Evolutionary conservation across 805 yeast genomes (phyloP), one percentile per base, ranked within the genome.

Genomic region (Schizosaccharomyces octosporus): DNA sequence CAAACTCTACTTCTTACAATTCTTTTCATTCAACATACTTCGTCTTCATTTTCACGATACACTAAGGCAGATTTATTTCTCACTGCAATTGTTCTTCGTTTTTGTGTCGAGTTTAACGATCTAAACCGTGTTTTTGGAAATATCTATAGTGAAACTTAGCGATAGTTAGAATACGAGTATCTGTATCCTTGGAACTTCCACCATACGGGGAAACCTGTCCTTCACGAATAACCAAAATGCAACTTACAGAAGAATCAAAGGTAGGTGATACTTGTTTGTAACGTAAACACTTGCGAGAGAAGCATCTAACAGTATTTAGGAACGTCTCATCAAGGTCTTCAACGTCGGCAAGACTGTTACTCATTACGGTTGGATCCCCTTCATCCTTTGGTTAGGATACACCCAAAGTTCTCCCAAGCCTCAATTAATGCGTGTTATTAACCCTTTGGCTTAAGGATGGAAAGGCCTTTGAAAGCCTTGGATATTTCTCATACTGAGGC

Each of bases 281-380:
- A 21, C 31, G 3, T 51, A 21, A 2, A 24, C 21, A 19, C 9
- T 13, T 11, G 19, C 6, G 7, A 29, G 7, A 7, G 19, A 21
- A 19, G 15, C 36, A 19, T 32, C 21, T 13, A 57, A 36, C 36
- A n/a, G 27, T 1, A 13, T 2, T 36, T 60, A 85, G 80, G 98
- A 93, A 76, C 87, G 97, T 75, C 80, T 93, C 72, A 75, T 83
- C 71, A 87, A 83, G 72, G 75, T 89, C 65, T 75, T 88, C 66
- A 94, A 85, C 67, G 77, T 87, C 67, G 82, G 95, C 65, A 86
- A 87, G 71, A 85, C 87, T 61, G 79, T 84, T 69, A 85, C 90
- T 63, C 98, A 94, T 74, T 93, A 88, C 74, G 97, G 97, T 59
- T 93, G 95, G 87, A 83, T 93, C 68, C 98, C 98, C 62, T 85